Percentiles rank a stretch among this genome's conserved stretches.
phyloP scores from a whole-genome alignment of 306 rosid species.

The Hylodesmum podocarpum region DNA sequence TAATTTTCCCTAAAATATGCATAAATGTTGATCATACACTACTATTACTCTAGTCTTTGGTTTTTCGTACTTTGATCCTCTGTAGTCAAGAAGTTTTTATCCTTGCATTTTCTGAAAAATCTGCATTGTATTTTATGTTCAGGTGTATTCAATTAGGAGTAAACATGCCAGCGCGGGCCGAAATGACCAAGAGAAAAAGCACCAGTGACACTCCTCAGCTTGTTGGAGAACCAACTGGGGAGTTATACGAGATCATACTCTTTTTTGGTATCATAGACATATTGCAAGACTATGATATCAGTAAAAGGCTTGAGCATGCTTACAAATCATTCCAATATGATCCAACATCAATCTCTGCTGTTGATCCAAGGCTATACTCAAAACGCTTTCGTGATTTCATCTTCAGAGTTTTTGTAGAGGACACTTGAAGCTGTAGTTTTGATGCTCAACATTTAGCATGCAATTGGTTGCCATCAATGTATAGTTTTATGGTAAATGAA shows the following conservation, averaged over 20 bases:
- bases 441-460: conserved; percentile 38
- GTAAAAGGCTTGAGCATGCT: conserved; percentile 96
- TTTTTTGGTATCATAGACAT: conserved; percentile 91
- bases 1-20: neutral
- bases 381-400: conserved; percentile 94
- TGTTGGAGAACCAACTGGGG: conserved; percentile 88
- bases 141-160: conserved; percentile 77
- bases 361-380: conserved; percentile 94
- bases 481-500: conserved; percentile 41
- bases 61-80: neutral
- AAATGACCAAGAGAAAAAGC: conserved; percentile 57
- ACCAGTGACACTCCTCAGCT: conserved; percentile 59
- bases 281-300: conserved; percentile 91
- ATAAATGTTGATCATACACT: neutral
- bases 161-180: conserved; percentile 83
- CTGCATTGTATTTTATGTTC: conserved; percentile 9
- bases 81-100: neutral
- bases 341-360: conserved; percentile 85
- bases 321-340: conserved; percentile 90
- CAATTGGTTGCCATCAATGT: conserved; percentile 42
- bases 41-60: neutral
- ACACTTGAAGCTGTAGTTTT: conserved; percentile 49
- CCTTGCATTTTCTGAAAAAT: neutral
- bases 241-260: conserved; percentile 65
- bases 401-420: conserved; percentile 87